Percentiles rank a stretch among this genome's conserved stretches.
These are phyloP conservation scores for Malus hybrid DNA, from an alignment of 331 rosid genomes.

Conservation along the genomic window DNA sequence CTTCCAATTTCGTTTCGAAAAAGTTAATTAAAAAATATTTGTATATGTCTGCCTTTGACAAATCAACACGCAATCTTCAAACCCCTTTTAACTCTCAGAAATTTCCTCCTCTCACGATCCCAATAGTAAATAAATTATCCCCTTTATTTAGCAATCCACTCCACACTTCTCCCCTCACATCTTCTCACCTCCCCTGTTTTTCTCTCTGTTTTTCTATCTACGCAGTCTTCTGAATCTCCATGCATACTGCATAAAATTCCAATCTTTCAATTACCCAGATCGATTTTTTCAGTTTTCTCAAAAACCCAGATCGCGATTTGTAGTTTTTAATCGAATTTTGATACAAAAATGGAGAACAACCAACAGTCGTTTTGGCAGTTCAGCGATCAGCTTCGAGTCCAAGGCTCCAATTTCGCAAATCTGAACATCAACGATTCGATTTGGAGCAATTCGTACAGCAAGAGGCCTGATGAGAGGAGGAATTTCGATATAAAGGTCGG, in stretches of 20 bases:
- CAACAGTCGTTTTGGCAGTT: slow-evolving; percentile 82
- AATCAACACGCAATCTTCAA: slow-evolving; percentile 41
- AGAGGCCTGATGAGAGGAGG: slow-evolving; percentile 56
- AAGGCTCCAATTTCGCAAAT: slow-evolving; percentile 49
- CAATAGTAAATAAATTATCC: not conserved
- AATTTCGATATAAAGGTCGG: slow-evolving; percentile 78
- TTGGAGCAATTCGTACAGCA: slow-evolving; percentile 68
- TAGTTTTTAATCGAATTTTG: not conserved
- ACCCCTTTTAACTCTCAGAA: slow-evolving; percentile 15
- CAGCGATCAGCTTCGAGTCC: slow-evolving; percentile 85
- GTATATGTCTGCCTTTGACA: slow-evolving; percentile 31
- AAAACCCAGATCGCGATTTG: not conserved
- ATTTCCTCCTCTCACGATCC: slow-evolving; percentile 18
- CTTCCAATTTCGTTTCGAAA: not conserved
- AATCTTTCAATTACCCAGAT: slow-evolving; percentile 14
- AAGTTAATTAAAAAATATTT: not conserved
- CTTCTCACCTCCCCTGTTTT: not conserved
- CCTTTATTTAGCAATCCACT: not conserved
- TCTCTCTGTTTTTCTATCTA: not conserved
- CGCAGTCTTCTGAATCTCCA: not conserved
- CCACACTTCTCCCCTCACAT: not conserved
- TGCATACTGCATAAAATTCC: not conserved
- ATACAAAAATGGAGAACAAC: slow-evolving; percentile 57
- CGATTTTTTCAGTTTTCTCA: not conserved
- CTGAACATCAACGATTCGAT: slow-evolving; percentile 81